Evolutionary conservation across 1,284 basidiomycete genomes (phyloP), one percentile per base, ranked within the genome.

Genomic region (Cryptococcus sp.): DNA sequence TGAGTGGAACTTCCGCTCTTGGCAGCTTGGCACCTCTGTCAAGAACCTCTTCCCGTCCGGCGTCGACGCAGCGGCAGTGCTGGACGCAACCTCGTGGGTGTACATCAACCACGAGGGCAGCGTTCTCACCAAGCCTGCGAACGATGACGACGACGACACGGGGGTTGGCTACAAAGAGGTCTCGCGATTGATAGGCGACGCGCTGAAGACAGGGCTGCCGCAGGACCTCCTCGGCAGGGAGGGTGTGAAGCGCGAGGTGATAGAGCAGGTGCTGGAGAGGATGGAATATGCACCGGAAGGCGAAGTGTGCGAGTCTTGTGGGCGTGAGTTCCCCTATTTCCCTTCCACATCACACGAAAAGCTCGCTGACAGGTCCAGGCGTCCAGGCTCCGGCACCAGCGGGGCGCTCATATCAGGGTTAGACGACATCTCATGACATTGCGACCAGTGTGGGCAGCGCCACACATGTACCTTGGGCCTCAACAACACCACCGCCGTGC

Each of bases 1-100:
- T 8, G 60, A 65, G 15, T 72, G 67, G 67, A 65, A 56, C 39
- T 60, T 64, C 45, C 62, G 70, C n/a, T 58, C 67, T 1, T 72
- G 70, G 70, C 70, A 72, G 54, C 52, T 68, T 16, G 59, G 52
- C 5, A 57, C 61, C 16, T 60, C 67, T 2, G 60, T 68, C 55
- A 68, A 70, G 55, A 60, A 57, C 51, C 60, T 69, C 23, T 67
- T 69, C 44, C 65, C 68, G 0, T 66, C 64, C 0, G 62, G 57
- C n/a, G 48, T 43, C 6, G 56, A 59, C 33, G 59, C 61, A 21
- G 21, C 33, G 0, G 28, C 52, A 4, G 50, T 57, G 3, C 50
- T 65, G 6, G 42, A 54, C 39, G 53, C 46, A 4, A 65, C 66
- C 3, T 44, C 40, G 13, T 63, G 67, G 69, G 46, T 36, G 7